Conservation (phyloP, 2,329 filamentous ascomycete species). For the Biscogniauxia sp. region DNA sequence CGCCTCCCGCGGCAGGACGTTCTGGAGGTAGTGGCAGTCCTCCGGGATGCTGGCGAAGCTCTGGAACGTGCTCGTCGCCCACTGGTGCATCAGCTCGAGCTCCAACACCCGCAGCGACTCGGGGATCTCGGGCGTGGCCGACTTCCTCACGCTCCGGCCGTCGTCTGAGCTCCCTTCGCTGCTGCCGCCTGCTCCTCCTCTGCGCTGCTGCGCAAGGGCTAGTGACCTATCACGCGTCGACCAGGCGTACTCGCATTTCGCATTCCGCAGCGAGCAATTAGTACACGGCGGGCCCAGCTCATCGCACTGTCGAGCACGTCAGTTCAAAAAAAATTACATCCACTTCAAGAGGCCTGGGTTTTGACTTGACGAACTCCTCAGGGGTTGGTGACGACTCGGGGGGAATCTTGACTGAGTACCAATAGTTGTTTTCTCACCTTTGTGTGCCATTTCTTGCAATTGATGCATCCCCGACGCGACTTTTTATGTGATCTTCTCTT, state of each 20-base stretch:
- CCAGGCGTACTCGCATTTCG: constrained; percentile 27
- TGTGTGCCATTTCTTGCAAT: constrained; percentile 36
- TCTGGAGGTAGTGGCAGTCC: constrained; percentile 35
- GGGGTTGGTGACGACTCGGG: neutral
- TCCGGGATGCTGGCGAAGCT: constrained; percentile 38
- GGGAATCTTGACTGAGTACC: neutral
- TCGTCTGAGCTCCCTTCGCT: neutral
- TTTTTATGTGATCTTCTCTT: constrained; percentile 34
- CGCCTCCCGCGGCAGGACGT: constrained; percentile 32
- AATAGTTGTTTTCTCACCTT: constrained; percentile 22
- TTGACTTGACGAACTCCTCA: too few species aligned
- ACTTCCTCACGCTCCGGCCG: constrained; percentile 3
- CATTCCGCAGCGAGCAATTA: constrained; percentile 29
- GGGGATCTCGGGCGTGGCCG: constrained; percentile 7
- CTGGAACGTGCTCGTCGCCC: constrained; percentile 44
- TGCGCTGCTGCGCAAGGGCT: constrained; percentile 1
- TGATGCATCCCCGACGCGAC: constrained; percentile 33
- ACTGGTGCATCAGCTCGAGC: constrained; percentile 52
- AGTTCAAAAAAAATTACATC: too few species aligned
- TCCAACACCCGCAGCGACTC: constrained; percentile 35
- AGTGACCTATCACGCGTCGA: constrained; percentile 9
- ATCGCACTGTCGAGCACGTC: constrained; percentile 19
- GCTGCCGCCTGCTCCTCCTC: neutral
- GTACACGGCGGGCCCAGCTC: constrained; percentile 29
- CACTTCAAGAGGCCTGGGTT: too few species aligned